phyloP scores from a whole-genome alignment of 345 rosid species.

The Populus simonii region DNA sequence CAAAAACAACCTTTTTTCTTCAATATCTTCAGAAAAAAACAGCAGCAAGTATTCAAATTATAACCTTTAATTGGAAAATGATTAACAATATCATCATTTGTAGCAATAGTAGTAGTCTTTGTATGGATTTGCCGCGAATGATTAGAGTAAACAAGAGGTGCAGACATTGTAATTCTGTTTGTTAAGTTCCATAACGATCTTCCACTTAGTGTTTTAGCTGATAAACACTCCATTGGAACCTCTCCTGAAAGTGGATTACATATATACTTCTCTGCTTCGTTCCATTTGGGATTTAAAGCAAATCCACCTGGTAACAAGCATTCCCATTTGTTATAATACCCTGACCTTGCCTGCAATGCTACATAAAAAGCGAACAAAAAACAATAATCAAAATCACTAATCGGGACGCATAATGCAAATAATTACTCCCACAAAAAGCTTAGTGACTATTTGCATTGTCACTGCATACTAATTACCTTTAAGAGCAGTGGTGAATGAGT shows the following conservation, averaged over 20 bases:
- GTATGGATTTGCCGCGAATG: slow-evolving; percentile 30
- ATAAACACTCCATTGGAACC: slow-evolving; percentile 95
- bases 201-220: slow-evolving; percentile 71
- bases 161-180: slow-evolving; percentile 61
- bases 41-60: background rate
- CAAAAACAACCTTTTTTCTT: too few species aligned
- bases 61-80: slow-evolving; percentile 40
- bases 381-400: background rate
- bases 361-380: slow-evolving; percentile 4
- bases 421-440: background rate
- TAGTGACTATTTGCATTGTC: background rate
- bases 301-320: slow-evolving; percentile 75
- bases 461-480: slow-evolving; percentile 42
- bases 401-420: background rate
- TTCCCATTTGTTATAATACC: slow-evolving; percentile 45
- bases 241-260: slow-evolving; percentile 97
- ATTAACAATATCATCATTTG: slow-evolving; percentile 25
- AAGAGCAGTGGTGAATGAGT: slow-evolving; percentile 83
- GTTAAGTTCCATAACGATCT: slow-evolving; percentile 61
- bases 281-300: slow-evolving; percentile 89
- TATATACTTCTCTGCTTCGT: slow-evolving; percentile 93
- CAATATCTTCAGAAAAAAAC: background rate
- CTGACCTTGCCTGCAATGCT: slow-evolving; percentile 83
- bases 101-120: slow-evolving; percentile 24
- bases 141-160: slow-evolving; percentile 64